These are phyloP conservation scores for Neurospora sp. DNA, from an alignment of 495 filamentous ascomycete species.

Conservation along the genomic window DNA sequence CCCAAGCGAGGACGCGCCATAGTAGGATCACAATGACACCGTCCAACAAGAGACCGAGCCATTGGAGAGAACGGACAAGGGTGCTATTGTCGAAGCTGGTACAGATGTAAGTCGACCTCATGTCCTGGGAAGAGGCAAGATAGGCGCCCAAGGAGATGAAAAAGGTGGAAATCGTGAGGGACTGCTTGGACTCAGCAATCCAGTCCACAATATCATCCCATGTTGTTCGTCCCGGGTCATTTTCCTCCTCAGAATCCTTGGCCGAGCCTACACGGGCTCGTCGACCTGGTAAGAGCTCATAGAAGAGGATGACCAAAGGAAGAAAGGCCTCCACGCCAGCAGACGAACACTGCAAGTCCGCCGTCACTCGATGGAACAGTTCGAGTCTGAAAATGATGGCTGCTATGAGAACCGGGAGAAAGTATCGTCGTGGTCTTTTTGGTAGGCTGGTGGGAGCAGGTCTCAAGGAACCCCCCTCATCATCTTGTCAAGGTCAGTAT, in stretches of 20 bases:
- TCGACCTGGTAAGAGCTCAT: conserved; percentile 29
- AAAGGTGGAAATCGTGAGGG: conserved; percentile 16
- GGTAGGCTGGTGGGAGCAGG: conserved; percentile 23
- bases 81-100: conserved; percentile 21
- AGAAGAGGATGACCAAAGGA: conserved; percentile 24
- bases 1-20: conserved; percentile 39
- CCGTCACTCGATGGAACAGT: conserved; percentile 25
- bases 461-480: conserved; percentile 22
- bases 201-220: conserved; percentile 28
- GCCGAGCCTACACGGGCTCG: conserved; percentile 3
- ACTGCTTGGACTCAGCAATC: conserved; percentile 20
- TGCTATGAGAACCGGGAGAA: conserved; percentile 26
- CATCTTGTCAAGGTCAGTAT: conserved; percentile 15
- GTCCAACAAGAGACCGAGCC: conserved; percentile 30
- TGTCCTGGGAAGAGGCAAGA: conserved; percentile 9
- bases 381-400: conserved; percentile 34
- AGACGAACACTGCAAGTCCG: conserved; percentile 28
- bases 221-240: conserved; percentile 28
- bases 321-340: conserved; percentile 35
- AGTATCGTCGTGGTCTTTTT: conserved; percentile 32
- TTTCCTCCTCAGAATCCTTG: conserved; percentile 16
- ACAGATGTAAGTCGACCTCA: conserved; percentile 34
- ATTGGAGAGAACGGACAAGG: conserved; percentile 23
- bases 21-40: conserved; percentile 25
- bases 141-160: conserved; percentile 25